A percentile compares a stretch with the other conserved stretches of the same genome.
Conservation (phyloP, 371 early-diverging fungal species). For the Globomyces sp. region DNA sequence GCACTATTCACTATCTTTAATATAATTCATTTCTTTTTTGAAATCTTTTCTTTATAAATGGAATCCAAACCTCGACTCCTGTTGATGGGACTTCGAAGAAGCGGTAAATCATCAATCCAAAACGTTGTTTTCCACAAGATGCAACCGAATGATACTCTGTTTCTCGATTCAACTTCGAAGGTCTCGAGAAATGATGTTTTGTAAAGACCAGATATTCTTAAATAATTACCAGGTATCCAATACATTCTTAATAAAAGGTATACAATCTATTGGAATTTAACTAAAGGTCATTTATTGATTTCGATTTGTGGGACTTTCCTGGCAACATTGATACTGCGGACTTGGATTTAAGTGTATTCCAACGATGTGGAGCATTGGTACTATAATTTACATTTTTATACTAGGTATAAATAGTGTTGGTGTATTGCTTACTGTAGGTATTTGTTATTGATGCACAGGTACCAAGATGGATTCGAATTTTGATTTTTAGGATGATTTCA, state of each 20-base stretch:
- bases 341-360: background rate
- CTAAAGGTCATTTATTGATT: slow-evolving; percentile 70
- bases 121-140: slow-evolving; percentile 91
- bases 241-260: background rate
- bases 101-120: slow-evolving; percentile 93
- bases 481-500: slow-evolving; percentile 93
- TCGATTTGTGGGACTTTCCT: slow-evolving; percentile 93
- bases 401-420: too few relatives aligned
- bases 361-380: slow-evolving; percentile 8
- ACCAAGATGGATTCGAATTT: slow-evolving; percentile 85
- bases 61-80: background rate
- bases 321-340: slow-evolving; percentile 54
- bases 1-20: too few relatives aligned
- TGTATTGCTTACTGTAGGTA: too few relatives aligned
- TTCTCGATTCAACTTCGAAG: slow-evolving; percentile 81
- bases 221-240: background rate
- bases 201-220: slow-evolving; percentile 38
- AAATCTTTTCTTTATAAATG: background rate
- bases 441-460: background rate
- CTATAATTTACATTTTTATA: too few relatives aligned
- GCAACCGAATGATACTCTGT: slow-evolving; percentile 90
- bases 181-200: slow-evolving; percentile 73
- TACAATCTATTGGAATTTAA: slow-evolving; percentile 44
- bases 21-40: too few relatives aligned
- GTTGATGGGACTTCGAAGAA: slow-evolving; percentile 48